Evolutionary conservation across 805 yeast species (phyloP).

Genomic region (Huiozyma naganishii): DNA sequence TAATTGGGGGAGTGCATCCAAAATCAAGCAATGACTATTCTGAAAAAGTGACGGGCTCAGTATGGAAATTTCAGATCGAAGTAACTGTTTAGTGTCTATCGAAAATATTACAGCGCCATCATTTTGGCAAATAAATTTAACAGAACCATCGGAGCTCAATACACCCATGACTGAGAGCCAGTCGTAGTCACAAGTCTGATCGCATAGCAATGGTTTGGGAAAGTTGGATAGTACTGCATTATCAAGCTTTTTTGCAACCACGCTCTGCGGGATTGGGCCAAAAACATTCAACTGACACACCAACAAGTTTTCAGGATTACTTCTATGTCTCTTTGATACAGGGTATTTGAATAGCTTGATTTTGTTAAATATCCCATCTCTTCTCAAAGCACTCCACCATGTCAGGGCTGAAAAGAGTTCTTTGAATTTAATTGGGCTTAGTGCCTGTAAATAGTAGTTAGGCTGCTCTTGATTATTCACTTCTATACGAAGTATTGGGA

Average conservation of each 20-base stretch:
- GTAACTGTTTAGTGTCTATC: conserved; percentile 40
- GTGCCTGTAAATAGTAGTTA: conserved; percentile 9
- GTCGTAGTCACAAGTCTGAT: too few relatives aligned
- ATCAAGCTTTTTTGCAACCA: conserved; percentile 7
- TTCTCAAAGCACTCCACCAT: conserved; percentile 48
- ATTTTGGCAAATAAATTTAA: conserved; percentile 49
- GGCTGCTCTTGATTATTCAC: conserved; percentile 2
- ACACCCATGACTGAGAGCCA: conserved; percentile 72
- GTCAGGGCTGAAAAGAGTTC: conserved; percentile 35
- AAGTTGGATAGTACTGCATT: background rate
- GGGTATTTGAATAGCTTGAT: conserved; percentile 15
- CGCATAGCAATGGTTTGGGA: conserved; percentile 19
- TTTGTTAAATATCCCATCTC: conserved; percentile 44
- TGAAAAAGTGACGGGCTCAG: conserved; percentile 54
- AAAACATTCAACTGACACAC: conserved; percentile 56
- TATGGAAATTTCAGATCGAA: conserved; percentile 52
- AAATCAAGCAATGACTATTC: conserved; percentile 44
- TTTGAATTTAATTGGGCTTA: conserved; percentile 27
- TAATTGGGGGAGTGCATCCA: conserved; percentile 47
- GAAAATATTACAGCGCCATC: conserved; percentile 56
- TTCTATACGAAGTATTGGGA: conserved; percentile 12
- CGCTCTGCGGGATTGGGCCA: conserved; percentile 38
- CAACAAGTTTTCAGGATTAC: conserved; percentile 27
- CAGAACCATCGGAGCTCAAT: conserved; percentile 48
- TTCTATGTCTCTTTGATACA: background rate